Conservation (phyloP, 176 grass and related monocot species). For the Aegilops tauschii region DNA sequence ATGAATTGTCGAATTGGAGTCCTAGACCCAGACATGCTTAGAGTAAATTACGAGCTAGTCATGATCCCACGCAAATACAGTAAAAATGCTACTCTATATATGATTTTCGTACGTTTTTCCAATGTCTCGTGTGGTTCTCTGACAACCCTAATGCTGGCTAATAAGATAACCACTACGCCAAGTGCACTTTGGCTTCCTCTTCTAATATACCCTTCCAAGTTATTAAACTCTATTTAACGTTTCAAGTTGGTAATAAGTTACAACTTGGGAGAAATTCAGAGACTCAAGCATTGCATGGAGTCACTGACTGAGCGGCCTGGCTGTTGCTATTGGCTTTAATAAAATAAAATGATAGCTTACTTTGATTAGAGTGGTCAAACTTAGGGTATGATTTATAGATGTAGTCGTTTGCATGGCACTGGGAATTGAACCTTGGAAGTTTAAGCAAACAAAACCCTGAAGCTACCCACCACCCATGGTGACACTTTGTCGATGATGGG, state of each 20-base stretch:
- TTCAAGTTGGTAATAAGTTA: neutral
- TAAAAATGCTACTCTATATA: neutral
- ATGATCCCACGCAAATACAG: constrained; percentile 12
- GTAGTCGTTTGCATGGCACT: neutral
- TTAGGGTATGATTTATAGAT: neutral
- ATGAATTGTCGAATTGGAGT: constrained; percentile 29
- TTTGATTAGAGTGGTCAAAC: constrained; percentile 5
- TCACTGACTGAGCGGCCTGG: neutral
- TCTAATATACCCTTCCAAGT: neutral
- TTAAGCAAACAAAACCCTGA: constrained; percentile 15
- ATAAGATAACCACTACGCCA: neutral
- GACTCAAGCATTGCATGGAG: neutral
- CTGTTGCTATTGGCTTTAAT: neutral
- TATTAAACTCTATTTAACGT: neutral
- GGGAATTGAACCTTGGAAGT: neutral
- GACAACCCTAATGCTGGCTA: neutral
- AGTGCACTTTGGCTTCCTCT: neutral
- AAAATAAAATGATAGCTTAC: neutral
- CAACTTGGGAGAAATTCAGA: neutral
- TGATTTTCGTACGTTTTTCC: neutral
- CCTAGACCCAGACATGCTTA: constrained; percentile 9
- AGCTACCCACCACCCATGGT: neutral
- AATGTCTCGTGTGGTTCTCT: neutral
- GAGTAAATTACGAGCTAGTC: neutral
- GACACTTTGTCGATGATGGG: neutral